Percentiles rank a stretch among this genome's conserved stretches.
phyloP scores from a whole-genome alignment of 495 filamentous ascomycete genomes.

The Chaetomium tenue region DNA sequence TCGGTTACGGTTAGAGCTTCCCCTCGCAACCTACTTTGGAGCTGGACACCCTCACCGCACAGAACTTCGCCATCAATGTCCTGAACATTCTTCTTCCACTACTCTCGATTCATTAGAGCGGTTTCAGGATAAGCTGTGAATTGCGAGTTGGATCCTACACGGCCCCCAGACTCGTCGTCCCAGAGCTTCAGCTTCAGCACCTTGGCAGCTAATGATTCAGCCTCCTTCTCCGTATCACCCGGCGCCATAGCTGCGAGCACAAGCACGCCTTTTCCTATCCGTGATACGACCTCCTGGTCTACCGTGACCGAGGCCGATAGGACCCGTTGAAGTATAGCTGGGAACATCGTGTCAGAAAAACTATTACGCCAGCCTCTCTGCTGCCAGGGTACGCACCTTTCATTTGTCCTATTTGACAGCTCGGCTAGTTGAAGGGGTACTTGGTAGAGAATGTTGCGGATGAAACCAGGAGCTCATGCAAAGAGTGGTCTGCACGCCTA shows the following conservation, averaged over 20 bases:
- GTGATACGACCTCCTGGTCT: conserved; percentile 84
- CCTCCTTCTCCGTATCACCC: conserved; percentile 86
- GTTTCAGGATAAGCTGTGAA: conserved; percentile 14
- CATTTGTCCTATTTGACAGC: conserved; percentile 21
- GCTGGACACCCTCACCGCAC: conserved; percentile 61
- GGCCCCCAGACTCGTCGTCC: conserved; percentile 70
- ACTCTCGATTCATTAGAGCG: conserved; percentile 18
- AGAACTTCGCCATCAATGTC: conserved; percentile 88
- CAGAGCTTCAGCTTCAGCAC: conserved; percentile 87
- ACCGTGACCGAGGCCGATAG: conserved; percentile 97
- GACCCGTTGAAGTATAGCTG: conserved; percentile 92
- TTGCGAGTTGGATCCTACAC: conserved; percentile 41
- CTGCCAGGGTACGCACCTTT: conserved; percentile 29
- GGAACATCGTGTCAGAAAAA: conserved; percentile 1
- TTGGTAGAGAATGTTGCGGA: background rate
- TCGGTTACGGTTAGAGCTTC: conserved; percentile 7
- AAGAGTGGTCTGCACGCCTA: background rate
- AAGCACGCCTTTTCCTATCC: conserved; percentile 84
- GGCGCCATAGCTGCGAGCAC: conserved; percentile 90
- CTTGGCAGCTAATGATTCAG: conserved; percentile 76
- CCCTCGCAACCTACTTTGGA: background rate
- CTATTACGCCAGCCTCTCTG: conserved; percentile 4
- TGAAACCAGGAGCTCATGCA: background rate
- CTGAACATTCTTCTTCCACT: conserved; percentile 88
- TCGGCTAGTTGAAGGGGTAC: background rate